These are phyloP conservation scores for Quercus engelmannii DNA, from an alignment of 306 rosid genomes.

Conservation along the genomic window DNA sequence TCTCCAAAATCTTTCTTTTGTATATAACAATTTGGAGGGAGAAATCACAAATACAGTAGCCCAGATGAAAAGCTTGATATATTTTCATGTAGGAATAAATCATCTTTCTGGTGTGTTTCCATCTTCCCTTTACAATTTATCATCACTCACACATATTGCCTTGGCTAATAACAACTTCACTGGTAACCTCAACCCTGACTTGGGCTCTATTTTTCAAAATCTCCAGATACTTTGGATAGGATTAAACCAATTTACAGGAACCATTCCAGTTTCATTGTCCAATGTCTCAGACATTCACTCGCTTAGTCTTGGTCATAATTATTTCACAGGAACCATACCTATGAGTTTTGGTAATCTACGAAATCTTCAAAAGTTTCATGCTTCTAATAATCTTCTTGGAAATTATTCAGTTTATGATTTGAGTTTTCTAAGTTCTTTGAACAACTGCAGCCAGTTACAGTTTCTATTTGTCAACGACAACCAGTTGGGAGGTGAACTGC, in stretches of 20 bases:
- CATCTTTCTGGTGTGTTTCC: neutral
- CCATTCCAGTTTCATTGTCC: neutral
- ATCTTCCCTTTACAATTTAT: neutral
- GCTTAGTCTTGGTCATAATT: neutral
- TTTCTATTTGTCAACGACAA: neutral
- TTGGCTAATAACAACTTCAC: neutral
- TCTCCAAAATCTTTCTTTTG: neutral
- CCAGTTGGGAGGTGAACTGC: neutral
- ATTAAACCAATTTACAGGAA: neutral
- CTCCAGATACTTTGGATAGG: neutral
- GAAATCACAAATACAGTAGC: neutral
- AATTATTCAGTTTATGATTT: neutral
- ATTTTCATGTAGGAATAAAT: neutral
- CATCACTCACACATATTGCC: neutral
- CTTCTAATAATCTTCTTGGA: neutral
- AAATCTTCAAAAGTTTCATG: neutral
- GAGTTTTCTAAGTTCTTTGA: neutral
- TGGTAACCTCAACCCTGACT: neutral
- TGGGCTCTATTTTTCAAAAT: neutral
- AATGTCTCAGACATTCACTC: neutral
- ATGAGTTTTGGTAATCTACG: neutral
- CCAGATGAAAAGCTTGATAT: neutral
- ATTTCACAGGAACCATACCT: neutral
- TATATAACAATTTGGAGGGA: neutral
- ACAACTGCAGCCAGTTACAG: neutral